Evolutionary conservation across 495 filamentous ascomycete species (phyloP).

Genomic region (Halenospora varia): DNA sequence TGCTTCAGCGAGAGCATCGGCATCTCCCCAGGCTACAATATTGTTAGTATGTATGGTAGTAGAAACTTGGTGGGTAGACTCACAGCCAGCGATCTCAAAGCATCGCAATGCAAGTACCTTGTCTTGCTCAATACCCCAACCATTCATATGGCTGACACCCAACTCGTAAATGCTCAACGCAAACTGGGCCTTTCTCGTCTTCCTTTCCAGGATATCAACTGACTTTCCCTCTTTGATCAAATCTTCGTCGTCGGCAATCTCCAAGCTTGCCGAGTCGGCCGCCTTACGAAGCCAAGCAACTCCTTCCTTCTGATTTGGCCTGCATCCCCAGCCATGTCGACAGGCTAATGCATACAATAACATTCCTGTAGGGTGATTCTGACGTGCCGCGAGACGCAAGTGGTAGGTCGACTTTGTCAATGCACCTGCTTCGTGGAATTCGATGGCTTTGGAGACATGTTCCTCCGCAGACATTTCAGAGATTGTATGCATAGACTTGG

Average conservation of each 20-base stretch:
- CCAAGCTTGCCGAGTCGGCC: constrained; percentile 75
- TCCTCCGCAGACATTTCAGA: constrained; percentile 60
- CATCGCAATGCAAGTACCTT: constrained; percentile 83
- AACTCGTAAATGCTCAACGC: constrained; percentile 93
- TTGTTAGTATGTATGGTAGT: constrained; percentile 17
- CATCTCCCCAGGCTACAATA: constrained; percentile 79
- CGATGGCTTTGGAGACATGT: constrained; percentile 83
- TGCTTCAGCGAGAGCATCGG: constrained; percentile 83
- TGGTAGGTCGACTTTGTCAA: constrained; percentile 94
- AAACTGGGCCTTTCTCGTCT: constrained; percentile 84
- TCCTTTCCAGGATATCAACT: constrained; percentile 62
- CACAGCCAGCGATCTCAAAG: constrained; percentile 91
- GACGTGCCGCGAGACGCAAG: constrained; percentile 81
- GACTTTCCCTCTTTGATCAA: constrained; percentile 56
- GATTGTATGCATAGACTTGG: constrained; percentile 48
- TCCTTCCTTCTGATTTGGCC: constrained; percentile 81
- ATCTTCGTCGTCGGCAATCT: constrained; percentile 77
- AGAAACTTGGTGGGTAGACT: constrained; percentile 27
- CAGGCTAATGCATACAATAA: constrained; percentile 92
- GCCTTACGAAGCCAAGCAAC: constrained; percentile 89
- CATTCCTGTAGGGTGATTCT: constrained; percentile 88
- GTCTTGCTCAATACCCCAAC: constrained; percentile 94
- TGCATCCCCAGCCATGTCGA: constrained; percentile 98
- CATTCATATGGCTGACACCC: constrained; percentile 95
- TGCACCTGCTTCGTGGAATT: constrained; percentile 78